Conservation (phyloP, 305 asterid species). For the Solanum hybrid region DNA sequence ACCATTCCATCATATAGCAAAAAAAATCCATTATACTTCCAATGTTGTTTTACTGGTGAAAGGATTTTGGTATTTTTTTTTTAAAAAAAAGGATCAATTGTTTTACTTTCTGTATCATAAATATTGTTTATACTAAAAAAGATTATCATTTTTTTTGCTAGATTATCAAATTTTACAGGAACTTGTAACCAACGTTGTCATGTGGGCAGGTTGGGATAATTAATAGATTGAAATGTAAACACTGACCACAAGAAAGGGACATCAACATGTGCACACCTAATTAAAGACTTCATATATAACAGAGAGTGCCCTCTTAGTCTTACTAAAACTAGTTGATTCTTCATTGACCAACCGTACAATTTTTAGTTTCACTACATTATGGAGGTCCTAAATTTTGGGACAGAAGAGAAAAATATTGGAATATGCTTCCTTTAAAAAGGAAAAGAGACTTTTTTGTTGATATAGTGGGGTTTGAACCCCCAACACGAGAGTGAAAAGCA, state of each 20-base stretch:
- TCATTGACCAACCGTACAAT: neutral
- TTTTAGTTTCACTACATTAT: neutral
- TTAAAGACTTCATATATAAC: neutral
- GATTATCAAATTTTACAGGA: too few species aligned
- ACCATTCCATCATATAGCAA: neutral
- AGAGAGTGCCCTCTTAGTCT: neutral
- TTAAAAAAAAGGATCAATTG: too few species aligned
- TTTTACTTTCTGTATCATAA: neutral
- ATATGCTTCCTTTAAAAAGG: too few species aligned
- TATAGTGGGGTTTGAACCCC: too few species aligned
- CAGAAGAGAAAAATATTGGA: too few species aligned
- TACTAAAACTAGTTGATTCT: neutral
- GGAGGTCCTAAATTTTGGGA: too few species aligned
- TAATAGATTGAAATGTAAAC: neutral
- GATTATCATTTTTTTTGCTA: too few species aligned
- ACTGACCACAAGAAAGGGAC: neutral
- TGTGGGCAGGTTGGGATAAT: neutral
- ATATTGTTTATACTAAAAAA: neutral
- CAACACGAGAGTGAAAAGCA: too few species aligned
- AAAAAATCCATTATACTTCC: neutral
- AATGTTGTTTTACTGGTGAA: neutral
- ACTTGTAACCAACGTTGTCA: too few species aligned
- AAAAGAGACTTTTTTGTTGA: too few species aligned
- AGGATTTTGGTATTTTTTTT: neutral
- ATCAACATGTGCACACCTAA: neutral